Evolutionary conservation across 257 asterid genomes (phyloP), one percentile per base, ranked within the genome.

Genomic region (Buddleja alternifolia): DNA sequence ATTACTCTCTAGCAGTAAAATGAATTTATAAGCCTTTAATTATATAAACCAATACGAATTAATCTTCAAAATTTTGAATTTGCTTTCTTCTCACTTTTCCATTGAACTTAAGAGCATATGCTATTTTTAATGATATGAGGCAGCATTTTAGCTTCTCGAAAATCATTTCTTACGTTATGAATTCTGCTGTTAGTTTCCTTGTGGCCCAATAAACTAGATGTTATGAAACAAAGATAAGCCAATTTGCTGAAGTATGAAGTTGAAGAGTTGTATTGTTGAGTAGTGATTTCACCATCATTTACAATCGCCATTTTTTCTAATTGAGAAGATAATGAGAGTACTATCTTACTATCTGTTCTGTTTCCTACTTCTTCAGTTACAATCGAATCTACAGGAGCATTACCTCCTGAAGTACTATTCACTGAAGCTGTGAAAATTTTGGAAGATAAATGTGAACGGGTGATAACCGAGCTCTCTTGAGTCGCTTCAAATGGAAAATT

Each of bases 391-490:
- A 85, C 96, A 0, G 96, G 96, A 77, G 95, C 91, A 41, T 77
- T 94, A 53, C 95, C 95, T 36, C 98, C 99, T 3, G 96, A 90
- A 73, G 85, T 66, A 55, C 77, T 94, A 68, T 91, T 94, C 66
- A 84, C 96, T 2, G 99, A 94, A 83, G 96, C 97, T 15, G 93
- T 91, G 70, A 85, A 86, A 88, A 86, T 89, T 52, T 73, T 94
- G 84, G 97, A 91, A 84, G 95, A 86, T 42, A 91, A 89, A 80
- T 88, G 97, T 60, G 90, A 85, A 74, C 79, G 90, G 39, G 95
- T 90, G 79, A 85, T 85, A 51, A 76, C 90, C 0, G 91, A 84
- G 78, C 90, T 84, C 72, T 86, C 96, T 2, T 92, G 81, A 79
- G 74, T 39, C 8, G 52, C 12, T 55, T 46, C 16, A 8, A 32